A percentile compares a stretch with the other conserved stretches of the same genome.
These are phyloP conservation scores for Lentinula boryana DNA, from an alignment of 768 basidiomycete genomes.

Conservation along the genomic window DNA sequence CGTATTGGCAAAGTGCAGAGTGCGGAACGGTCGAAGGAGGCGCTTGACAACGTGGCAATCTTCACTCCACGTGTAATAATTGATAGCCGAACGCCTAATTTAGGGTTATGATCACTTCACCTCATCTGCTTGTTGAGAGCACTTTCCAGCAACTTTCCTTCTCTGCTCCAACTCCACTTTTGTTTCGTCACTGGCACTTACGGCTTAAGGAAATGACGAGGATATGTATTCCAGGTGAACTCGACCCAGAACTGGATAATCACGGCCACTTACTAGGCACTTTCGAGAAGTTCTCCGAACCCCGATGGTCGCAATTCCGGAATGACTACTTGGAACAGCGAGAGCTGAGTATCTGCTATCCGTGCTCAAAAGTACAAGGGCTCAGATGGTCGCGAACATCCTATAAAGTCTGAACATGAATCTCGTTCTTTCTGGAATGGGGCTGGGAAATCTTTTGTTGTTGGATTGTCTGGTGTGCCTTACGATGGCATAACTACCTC, in stretches of 20 bases:
- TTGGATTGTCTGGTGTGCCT: neutral
- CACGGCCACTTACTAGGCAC: neutral
- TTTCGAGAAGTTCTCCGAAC: neutral
- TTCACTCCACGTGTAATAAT: neutral
- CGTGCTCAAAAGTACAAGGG: neutral
- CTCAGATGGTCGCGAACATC: neutral
- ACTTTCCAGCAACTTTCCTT: too few species aligned
- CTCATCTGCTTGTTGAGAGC: neutral
- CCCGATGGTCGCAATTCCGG: neutral
- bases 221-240: neutral
- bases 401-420: neutral
- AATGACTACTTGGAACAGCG: neutral
- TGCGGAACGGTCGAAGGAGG: neutral
- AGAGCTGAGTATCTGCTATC: neutral
- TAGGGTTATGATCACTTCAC: neutral
- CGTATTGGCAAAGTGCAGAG: neutral
- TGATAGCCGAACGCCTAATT: neutral
- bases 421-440: neutral
- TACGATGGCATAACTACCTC: conserved; percentile 3
- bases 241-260: too few species aligned
- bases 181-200: too few species aligned
- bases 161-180: too few species aligned
- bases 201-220: too few species aligned
- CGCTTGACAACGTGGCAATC: neutral
- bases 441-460: neutral